Evolutionary conservation across 1,284 basidiomycete genomes (phyloP), one percentile per base, ranked within the genome.

Genomic region (Ceratobasidium sp.): DNA sequence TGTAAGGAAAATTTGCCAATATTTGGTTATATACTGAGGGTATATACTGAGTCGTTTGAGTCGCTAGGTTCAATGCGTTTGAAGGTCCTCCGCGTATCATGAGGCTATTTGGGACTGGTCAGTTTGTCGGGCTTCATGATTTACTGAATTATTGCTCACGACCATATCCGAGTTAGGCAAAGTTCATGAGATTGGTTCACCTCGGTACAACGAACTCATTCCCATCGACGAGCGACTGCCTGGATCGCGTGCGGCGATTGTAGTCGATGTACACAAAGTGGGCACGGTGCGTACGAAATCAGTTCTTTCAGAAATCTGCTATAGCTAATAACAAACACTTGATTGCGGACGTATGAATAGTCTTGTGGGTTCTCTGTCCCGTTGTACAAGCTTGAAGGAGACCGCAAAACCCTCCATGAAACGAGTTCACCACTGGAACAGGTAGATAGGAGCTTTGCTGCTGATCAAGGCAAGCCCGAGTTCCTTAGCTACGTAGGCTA

Each of bases 61-160:
- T 20, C 38, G 62, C 17, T 52, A 75, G 73, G 77, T 90, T 91
- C 81, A 87, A 88, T 74, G 89, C 89, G 0, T 90, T 91, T 57
- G 89, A 90, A 67, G 90, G 89, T 0, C 86, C 89, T 0, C 88
- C 90, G 13, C 85, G 86, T 50, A 90, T 91, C 79, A 81, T 85
- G 3, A 82, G 89, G 46, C 83, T 91, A 0, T 91, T 87, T 81
- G 90, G 89, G n/a, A 89, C 83, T 84, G 89, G 90, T 89, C 67
- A 28, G 82, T 81, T 15, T 56, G 40, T 20, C 7, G 9, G 10
- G 5, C 28, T 20, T 33, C 13, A 9, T 46, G 12, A 6, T 40
- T 42, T 20, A 3, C 6, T 68, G 66, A 3, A 10, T 40, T 20
- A 54, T 40, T 1, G 2, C 33, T 26, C 57, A 52, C 57, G 33